These are phyloP conservation scores for Sporothrix variecibatus DNA, from an alignment of 2,329 filamentous ascomycete species.

Conservation along the genomic window DNA sequence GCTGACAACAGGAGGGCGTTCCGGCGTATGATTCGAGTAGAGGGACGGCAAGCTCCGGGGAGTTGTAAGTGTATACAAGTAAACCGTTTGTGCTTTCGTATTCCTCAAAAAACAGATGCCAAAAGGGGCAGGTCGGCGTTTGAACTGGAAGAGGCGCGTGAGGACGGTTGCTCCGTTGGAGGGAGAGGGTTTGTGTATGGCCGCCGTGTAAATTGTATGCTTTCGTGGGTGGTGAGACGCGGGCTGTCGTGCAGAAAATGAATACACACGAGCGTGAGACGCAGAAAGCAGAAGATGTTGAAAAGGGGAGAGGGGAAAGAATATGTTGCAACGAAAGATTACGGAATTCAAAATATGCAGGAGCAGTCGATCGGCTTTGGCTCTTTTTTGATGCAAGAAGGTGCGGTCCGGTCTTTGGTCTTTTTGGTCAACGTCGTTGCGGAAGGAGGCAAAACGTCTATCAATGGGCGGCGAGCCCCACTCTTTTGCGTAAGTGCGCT, in stretches of 20 bases:
- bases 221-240: background rate
- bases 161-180: background rate
- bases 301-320: background rate
- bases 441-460: slow-evolving; percentile 6
- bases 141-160: background rate
- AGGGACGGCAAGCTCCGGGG: background rate
- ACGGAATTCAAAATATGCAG: background rate
- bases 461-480: background rate
- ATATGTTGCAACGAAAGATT: background rate
- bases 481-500: background rate
- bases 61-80: background rate
- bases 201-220: background rate
- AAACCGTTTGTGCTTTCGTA: background rate
- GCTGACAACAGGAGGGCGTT: background rate
- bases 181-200: background rate
- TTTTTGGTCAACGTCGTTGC: background rate
- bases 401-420: slow-evolving; percentile 3
- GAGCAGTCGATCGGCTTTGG: background rate
- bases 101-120: background rate
- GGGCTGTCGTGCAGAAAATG: background rate
- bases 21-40: background rate
- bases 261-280: background rate
- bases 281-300: background rate
- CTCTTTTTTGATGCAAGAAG: background rate
- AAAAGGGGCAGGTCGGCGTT: background rate